Conservation (phyloP, 305 asterid species). For the Fraxinus sp. region DNA sequence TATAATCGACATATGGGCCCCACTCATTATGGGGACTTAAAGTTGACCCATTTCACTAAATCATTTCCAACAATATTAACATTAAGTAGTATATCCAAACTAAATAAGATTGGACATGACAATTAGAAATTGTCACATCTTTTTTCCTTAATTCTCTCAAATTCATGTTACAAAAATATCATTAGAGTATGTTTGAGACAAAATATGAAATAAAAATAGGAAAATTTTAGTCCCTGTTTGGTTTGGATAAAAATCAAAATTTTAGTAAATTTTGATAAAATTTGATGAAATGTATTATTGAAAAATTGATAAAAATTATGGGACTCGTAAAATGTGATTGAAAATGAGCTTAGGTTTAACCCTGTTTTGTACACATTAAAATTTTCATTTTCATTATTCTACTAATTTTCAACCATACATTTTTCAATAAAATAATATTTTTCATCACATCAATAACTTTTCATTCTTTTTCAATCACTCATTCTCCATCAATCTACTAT, state of each 20-base stretch:
- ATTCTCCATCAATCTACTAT: no score
- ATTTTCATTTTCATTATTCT: no score
- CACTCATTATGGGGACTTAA: no score
- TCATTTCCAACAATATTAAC: background rate
- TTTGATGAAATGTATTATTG: background rate
- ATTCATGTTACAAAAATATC: background rate
- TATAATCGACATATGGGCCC: no score
- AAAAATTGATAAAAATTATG: background rate
- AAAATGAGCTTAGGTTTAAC: background rate
- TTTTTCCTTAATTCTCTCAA: background rate
- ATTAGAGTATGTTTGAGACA: background rate
- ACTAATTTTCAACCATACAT: no score
- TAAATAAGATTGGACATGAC: background rate
- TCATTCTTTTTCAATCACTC: no score
- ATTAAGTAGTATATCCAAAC: background rate
- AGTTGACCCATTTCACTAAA: no score
- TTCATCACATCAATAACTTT: no score
- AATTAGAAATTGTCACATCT: background rate
- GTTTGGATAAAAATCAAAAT: background rate
- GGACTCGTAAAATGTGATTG: background rate
- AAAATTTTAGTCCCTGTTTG: background rate
- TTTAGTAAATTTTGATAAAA: background rate
- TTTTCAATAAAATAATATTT: no score
- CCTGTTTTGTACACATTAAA: no score
- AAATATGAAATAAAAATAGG: background rate